Evolutionary conservation across 164 flowering plant species (phyloP), one percentile per base, ranked within the genome.

Genomic region (Piper betle): DNA sequence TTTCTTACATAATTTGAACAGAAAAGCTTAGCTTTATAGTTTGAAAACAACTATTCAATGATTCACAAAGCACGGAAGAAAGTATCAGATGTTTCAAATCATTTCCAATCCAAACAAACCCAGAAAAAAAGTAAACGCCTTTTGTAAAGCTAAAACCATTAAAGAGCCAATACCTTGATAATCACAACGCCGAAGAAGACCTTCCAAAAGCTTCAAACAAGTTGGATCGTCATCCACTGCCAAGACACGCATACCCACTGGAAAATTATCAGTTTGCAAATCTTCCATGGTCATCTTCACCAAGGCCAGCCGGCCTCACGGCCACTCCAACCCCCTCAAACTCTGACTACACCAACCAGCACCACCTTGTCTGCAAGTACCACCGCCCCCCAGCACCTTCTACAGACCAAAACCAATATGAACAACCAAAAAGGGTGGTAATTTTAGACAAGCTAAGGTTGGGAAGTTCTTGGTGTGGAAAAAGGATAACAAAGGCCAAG

Each of bases 191-290:
- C 58, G 39, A 39, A 75, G 75, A 20, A 69, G 39, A 37, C 39
- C 40, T 10, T 64, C 69, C 39, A 75, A 62, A 15, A 59, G 0
- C 16, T 16, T 59, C 33, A 72, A 61, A 15, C 73, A 75, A 52
- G 70, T 64, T 0, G 8, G 15, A 52, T 64, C 38, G 13, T 67
- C 73, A 9, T 75, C 78, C 6, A 75, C 64, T 0, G 69, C 73
- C 43, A 75, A 57, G 56, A 72, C 78, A 3, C 71, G 62, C 57
- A 75, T 52, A 10, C 71, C 75, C 11, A 71, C 72, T 0, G 78
- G 73, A 39, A 74, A 71, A 55, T 43, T 58, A 37, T 61, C 59
- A 16, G 52, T 61, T 37, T 52, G 19, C 18, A 11, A 52, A 43
- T 60, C 62, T 1, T 60, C 62, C 20, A 60, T 37, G 4, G 52